Base-by-base conservation (phyloP, 441 rosid species). In the Metrosideros polymorpha region DNA sequence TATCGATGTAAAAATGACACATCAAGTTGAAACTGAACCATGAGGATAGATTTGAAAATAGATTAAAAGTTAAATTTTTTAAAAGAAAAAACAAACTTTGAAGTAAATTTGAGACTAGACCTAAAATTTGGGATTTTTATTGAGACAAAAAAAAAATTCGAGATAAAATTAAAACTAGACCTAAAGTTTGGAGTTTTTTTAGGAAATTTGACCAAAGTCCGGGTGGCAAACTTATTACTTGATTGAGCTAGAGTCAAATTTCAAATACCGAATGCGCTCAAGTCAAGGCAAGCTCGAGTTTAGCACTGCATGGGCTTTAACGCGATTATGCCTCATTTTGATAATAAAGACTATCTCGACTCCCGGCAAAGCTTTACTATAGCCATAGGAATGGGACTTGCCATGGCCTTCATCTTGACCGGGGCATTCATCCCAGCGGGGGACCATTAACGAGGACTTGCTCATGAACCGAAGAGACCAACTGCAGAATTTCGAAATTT, bases 261-360 rank as follows among this genome's bases (percentile, higher is more conserved):
- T 32, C 25, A 18, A 32, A 63, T 9, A 32, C 24, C 1, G 1
- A 9, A 17, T 1, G 6, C 0, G 43, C 13, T n/a, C n/a, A 5
- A 9, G 0, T 32, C 76, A 13, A 63, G 76, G 6, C 0, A 19
- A 22, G 77, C 47, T 66, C 12, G 4, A 66, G 2, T 2, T 66
- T 35, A 10, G 2, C 27, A 30, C 3, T 0, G 24, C 5, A 2
- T 4, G 7, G 75, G 27, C 77, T 19, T 19, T 35, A 66, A 35
- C 3, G 7, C 0, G 45, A 66, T 66, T 19, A 19, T 0, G 25
- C 76, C 29, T 66, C 77, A 5, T 35, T 35, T 32, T 24, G 1
- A 24, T 1, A 22, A 54, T 1, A 54, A 10, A 3, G 47, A 71
- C 5, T 0, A 71, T 22, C n/a, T 22, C 47, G 6, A 71, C 47